These are phyloP conservation scores for Xylariaceae sp. DNA, from an alignment of 2,329 filamentous ascomycete species.

Conservation along the genomic window DNA sequence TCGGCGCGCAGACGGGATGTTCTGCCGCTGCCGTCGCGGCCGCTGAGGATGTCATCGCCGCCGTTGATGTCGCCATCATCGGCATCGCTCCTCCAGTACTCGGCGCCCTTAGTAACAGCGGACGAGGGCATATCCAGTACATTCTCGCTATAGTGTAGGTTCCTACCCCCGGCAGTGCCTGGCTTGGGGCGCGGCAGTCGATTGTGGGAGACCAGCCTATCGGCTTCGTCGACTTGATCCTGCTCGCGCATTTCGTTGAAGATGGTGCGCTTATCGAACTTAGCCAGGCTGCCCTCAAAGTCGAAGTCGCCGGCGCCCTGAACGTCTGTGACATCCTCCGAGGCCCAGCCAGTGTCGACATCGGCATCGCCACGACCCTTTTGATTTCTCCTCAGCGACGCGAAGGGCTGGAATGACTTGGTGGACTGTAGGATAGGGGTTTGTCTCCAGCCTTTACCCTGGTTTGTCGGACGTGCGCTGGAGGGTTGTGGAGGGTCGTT, in stretches of 20 bases:
- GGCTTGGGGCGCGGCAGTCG: slow-evolving; percentile 58
- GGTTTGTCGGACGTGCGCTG: slow-evolving; percentile 20
- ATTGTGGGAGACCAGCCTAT: slow-evolving; percentile 88
- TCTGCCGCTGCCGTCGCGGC: slow-evolving; percentile 48
- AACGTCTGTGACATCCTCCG: slow-evolving; percentile 91
- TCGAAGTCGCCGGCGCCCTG: slow-evolving; percentile 94
- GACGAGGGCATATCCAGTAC: slow-evolving; percentile 64
- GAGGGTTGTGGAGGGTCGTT: slow-evolving; percentile 17
- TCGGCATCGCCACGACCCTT: slow-evolving; percentile 37
- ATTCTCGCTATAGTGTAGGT: slow-evolving; percentile 87
- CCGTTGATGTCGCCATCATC: slow-evolving; percentile 52
- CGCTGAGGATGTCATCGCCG: slow-evolving; percentile 44
- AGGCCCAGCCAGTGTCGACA: slow-evolving; percentile 81
- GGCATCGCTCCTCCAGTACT: slow-evolving; percentile 71
- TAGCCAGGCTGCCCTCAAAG: slow-evolving; percentile 82
- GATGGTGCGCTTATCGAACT: slow-evolving; percentile 89
- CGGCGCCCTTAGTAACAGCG: slow-evolving; percentile 28
- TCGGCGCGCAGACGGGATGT: slow-evolving; percentile 49
- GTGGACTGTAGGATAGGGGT: slow-evolving; percentile 59
- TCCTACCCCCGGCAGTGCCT: slow-evolving; percentile 77
- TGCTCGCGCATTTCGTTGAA: slow-evolving; percentile 91
- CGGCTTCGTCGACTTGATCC: slow-evolving; percentile 83
- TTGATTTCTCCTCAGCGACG: slow-evolving; percentile 53
- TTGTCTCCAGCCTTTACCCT: slow-evolving; percentile 55
- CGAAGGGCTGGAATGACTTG: slow-evolving; percentile 59